Conservation (phyloP, 305 asterid genomes). For the Petunia hybrid region DNA sequence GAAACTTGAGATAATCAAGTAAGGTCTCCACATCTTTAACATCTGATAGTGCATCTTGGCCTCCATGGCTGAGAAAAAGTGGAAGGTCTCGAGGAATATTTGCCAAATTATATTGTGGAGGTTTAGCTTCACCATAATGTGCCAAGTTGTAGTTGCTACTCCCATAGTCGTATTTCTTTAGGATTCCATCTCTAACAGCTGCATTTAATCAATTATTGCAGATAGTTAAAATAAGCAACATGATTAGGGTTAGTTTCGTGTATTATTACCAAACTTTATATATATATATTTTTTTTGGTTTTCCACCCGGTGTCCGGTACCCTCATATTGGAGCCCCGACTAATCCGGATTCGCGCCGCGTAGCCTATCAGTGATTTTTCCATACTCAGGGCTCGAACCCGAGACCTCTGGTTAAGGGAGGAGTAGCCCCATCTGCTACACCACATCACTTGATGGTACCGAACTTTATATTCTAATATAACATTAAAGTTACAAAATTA, state of each 20-base stretch:
- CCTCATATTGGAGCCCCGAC: no score
- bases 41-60: constrained; percentile 74
- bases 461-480: no score
- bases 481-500: no score
- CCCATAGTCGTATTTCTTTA: constrained; percentile 74
- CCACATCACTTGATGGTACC: no score
- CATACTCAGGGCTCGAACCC: no score
- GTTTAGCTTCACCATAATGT: constrained; percentile 68
- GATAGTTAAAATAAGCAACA: neutral
- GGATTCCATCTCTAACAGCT: constrained; percentile 65
- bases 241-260: no score
- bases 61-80: constrained; percentile 77
- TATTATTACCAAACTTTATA: no score
- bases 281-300: neutral
- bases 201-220: constrained; percentile 32
- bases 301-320: neutral
- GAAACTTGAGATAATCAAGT: constrained; percentile 59
- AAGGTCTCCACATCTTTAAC: constrained; percentile 57
- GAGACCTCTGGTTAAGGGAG: no score
- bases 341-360: no score
- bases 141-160: constrained; percentile 45
- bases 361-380: no score
- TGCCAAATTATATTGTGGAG: constrained; percentile 64
- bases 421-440: no score
- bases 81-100: constrained; percentile 72